Evolutionary conservation across 2,329 filamentous ascomycete species (phyloP), one percentile per base, ranked within the genome.

Genomic region (Alternaria conjuncta): DNA sequence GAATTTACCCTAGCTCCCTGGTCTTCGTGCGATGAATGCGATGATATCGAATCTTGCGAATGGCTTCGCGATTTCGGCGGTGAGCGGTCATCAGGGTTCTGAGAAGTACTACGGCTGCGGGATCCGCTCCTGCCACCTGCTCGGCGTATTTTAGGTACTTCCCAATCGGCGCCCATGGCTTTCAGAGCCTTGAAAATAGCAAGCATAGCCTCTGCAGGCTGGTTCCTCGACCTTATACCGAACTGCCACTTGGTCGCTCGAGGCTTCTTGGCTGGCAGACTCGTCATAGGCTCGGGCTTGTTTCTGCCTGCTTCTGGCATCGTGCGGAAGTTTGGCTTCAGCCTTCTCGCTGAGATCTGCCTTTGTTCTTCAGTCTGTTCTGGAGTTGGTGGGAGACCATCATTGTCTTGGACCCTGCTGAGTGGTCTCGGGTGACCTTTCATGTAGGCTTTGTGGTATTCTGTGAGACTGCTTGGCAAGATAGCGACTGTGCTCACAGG

Each of bases 211-310:
- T 99, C 96, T 73, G 94, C 93, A 0, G 96, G 96, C 60, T 93
- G 92, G 75, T 98, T 99, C 53, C 96, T 89, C 49, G 93, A 97
- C 41, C 96, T 89, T 65, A 99, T 99, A 60, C 96, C 96, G 77
- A 99, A 99, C 78, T 99, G 96, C 96, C 96, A 99, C 69, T 95
- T 93, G 15, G 94, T 92, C 1, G 92, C 92, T 75, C 92, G 94
- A 6, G 86, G 82, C 79, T 92, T 94, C 83, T 92, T 93, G 18
- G 77, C 71, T 3, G 89, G 88, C 28, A 86, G 71, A n/a, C 82
- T 81, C 4, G 86, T 86, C 81, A 87, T 84, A 8, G 79, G 83
- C 71, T 86, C 86, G 5, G 84, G 88, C 49, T 84, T 86, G 49
- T 84, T 86, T 47, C 75, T 69, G 50, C 73, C 69, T 59, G 81